These are phyloP conservation scores for Escallonia herrerae DNA, from an alignment of 129 eudicot genomes.

Conservation along the genomic window DNA sequence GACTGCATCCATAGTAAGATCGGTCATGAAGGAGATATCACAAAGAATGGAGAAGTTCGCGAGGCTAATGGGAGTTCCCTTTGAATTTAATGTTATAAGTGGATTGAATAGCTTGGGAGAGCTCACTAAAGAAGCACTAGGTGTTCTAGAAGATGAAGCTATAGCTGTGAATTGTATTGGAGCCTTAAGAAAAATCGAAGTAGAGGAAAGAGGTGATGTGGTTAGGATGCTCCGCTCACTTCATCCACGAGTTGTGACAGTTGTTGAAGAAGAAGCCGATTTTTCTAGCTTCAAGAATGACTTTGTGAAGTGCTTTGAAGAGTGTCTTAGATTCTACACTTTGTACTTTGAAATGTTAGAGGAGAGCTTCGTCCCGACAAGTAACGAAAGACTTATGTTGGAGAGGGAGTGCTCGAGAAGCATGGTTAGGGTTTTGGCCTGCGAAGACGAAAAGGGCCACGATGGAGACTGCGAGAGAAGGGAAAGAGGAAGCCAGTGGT, in stretches of 20 bases:
- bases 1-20: conserved; percentile 29
- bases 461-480: conserved; percentile 61
- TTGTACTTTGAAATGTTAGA: conserved; percentile 82
- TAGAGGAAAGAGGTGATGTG: conserved; percentile 43
- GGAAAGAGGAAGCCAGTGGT: conserved; percentile 72
- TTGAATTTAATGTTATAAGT: conserved; percentile 52
- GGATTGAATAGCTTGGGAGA: conserved; percentile 41
- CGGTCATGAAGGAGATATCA: conserved; percentile 68
- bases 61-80: conserved; percentile 90
- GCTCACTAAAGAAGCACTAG: conserved; percentile 44
- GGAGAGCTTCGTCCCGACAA: conserved; percentile 61
- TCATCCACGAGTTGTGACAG: conserved; percentile 61
- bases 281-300: conserved; percentile 49
- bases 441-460: conserved; percentile 32
- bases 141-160: conserved; percentile 63
- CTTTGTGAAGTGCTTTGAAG: conserved; percentile 65
- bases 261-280: conserved; percentile 90
- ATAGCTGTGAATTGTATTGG: conserved; percentile 66
- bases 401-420: conserved; percentile 65
- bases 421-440: conserved; percentile 62
- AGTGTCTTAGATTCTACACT: conserved; percentile 70
- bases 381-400: conserved; percentile 65
- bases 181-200: conserved; percentile 45
- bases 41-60: conserved; percentile 90
- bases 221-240: conserved; percentile 37